Conservation (phyloP, 2,329 filamentous ascomycete species). For the Dothistroma pini region DNA sequence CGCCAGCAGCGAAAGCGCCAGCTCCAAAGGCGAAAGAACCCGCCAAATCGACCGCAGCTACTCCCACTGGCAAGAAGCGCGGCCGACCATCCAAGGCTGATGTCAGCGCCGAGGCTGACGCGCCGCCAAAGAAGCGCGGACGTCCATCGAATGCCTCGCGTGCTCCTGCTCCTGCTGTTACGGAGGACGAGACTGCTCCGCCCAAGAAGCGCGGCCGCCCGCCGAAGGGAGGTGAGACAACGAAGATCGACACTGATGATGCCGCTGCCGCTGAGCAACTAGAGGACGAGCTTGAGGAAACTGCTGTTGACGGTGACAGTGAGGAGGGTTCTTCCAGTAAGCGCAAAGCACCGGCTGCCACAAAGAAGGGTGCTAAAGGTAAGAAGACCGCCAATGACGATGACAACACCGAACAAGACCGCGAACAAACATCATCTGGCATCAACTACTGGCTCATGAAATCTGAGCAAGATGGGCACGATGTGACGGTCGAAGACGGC, state of each 20-base stretch:
- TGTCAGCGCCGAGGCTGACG: slow-evolving; percentile 3
- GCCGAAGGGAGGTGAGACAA: slow-evolving; percentile 31
- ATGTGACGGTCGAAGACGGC: slow-evolving; percentile 64
- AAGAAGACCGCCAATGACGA: slow-evolving; percentile 19
- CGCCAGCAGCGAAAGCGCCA: neutral
- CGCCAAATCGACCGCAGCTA: slow-evolving; percentile 10
- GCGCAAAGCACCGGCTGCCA: slow-evolving; percentile 15
- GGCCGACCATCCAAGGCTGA: slow-evolving; percentile 20
- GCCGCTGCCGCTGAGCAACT: slow-evolving; percentile 30
- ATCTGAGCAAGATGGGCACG: slow-evolving; percentile 72
- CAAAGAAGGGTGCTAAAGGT: slow-evolving; percentile 16
- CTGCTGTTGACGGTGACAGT: slow-evolving; percentile 16
- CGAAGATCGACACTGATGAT: slow-evolving; percentile 29
- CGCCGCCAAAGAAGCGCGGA: slow-evolving; percentile 28
- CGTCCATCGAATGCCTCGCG: slow-evolving; percentile 19
- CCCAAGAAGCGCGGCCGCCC: slow-evolving; percentile 31
- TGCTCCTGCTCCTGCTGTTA: slow-evolving; percentile 10
- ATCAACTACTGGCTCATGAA: slow-evolving; percentile 49
- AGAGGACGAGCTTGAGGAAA: slow-evolving; percentile 29
- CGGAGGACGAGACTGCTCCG: slow-evolving; percentile 18
- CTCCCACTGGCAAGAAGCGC: slow-evolving; percentile 18
- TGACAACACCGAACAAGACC: slow-evolving; percentile 8
- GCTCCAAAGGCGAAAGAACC: slow-evolving; percentile 4
- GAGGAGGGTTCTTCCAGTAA: slow-evolving; percentile 13
- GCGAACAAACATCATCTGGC: slow-evolving; percentile 11